These are phyloP conservation scores for Pseudocercospora macadamiae DNA, from an alignment of 2,329 filamentous ascomycete species.

Conservation along the genomic window DNA sequence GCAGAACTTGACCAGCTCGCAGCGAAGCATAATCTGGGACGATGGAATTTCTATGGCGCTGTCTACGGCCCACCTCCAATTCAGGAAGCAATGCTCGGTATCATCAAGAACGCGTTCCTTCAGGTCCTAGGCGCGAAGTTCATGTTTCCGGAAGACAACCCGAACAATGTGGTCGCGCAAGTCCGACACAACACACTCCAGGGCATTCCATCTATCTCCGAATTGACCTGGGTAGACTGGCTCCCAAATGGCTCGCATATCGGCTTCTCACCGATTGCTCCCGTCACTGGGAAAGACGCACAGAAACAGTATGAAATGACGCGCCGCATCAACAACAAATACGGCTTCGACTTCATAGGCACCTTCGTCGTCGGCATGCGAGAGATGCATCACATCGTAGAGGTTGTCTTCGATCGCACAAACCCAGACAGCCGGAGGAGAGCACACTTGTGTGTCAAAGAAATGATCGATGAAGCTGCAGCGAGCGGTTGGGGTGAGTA, in stretches of 20 bases:
- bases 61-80: constrained; percentile 40
- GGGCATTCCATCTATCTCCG: constrained; percentile 41
- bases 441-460: constrained; percentile 43
- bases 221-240: constrained; percentile 53
- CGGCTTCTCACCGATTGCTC: constrained; percentile 58
- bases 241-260: constrained; percentile 56
- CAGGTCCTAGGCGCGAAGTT: constrained; percentile 48
- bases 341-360: constrained; percentile 56
- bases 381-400: constrained; percentile 61
- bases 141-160: constrained; percentile 47
- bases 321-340: constrained; percentile 37
- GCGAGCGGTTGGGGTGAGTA: constrained; percentile 51
- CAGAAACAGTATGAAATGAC: constrained; percentile 49
- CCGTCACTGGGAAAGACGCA: constrained; percentile 53
- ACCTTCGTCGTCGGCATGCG: constrained; percentile 56
- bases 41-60: constrained; percentile 58
- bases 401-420: constrained; percentile 56
- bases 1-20: constrained; percentile 48
- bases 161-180: constrained; percentile 36
- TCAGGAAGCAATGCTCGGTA: constrained; percentile 38
- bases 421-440: constrained; percentile 44
- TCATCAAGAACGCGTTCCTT: constrained; percentile 50
- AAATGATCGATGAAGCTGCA: constrained; percentile 46
- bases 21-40: constrained; percentile 46
- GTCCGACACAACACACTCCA: constrained; percentile 32